Percentiles rank a stretch among this genome's conserved stretches.
Conservation (phyloP, 1,284 basidiomycete species). For the Puccinia polysora region DNA sequence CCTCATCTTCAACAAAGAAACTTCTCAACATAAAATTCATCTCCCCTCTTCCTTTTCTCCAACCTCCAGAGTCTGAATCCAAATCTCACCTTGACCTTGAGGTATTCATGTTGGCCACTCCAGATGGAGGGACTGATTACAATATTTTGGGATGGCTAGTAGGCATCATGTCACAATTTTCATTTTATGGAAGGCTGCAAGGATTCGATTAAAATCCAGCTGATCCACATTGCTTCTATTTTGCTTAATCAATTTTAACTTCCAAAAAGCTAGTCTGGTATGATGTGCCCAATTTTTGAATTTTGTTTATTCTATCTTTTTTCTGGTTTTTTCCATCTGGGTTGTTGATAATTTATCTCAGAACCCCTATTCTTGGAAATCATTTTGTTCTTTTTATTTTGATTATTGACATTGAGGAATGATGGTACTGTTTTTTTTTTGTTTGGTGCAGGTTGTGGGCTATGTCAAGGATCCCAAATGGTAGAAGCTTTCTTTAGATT, state of each 20-base stretch:
- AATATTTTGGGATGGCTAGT: slow-evolving; percentile 95
- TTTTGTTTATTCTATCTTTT: neutral
- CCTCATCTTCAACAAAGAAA: neutral
- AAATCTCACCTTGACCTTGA: slow-evolving; percentile 55
- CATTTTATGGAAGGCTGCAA: slow-evolving; percentile 50
- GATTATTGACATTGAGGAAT: slow-evolving; percentile 54
- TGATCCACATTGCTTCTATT: slow-evolving; percentile 45
- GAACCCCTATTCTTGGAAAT: no score
- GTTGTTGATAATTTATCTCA: neutral
- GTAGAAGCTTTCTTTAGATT: slow-evolving; percentile 73
- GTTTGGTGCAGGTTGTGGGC: slow-evolving; percentile 44
- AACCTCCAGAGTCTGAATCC: slow-evolving; percentile 51
- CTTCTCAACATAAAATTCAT: neutral
- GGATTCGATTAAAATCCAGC: slow-evolving; percentile 49
- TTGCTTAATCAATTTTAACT: slow-evolving; percentile 39
- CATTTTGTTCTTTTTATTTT: slow-evolving; percentile 44
- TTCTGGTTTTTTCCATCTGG: neutral
- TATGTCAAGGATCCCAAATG: slow-evolving; percentile 54
- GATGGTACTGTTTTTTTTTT: slow-evolving; percentile 41
- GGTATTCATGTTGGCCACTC: slow-evolving; percentile 82
- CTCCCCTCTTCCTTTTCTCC: neutral
- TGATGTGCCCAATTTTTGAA: neutral
- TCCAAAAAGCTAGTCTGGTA: neutral
- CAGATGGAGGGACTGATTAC: slow-evolving; percentile 60
- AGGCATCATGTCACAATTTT: slow-evolving; percentile 55